A percentile compares a stretch with the other conserved stretches of the same genome.
Evolutionary conservation across 78 protist species (phyloP).

Genomic region (Dictyostelium capitatum): DNA sequence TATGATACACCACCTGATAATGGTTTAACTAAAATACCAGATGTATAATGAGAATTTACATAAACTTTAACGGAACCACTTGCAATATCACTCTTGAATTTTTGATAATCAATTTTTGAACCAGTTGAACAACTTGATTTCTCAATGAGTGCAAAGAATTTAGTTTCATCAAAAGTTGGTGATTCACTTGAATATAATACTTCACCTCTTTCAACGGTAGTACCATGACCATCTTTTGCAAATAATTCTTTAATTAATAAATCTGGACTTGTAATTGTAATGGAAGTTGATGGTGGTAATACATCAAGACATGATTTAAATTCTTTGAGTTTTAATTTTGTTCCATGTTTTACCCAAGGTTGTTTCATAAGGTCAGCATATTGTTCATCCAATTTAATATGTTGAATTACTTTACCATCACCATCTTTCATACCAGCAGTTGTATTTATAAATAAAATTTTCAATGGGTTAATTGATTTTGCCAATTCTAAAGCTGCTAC

Average conservation of each 20-base stretch:
- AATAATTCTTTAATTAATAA: conserved; percentile 43
- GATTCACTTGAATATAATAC: conserved; percentile 4
- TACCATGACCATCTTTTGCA: conserved; percentile 57
- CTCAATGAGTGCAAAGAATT: background rate
- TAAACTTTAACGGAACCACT: conserved; percentile 8
- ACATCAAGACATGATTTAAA: conserved; percentile 56
- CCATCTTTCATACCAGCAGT: conserved; percentile 83
- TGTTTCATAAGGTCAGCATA: conserved; percentile 81
- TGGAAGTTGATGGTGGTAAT: conserved; percentile 66
- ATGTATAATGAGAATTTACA: conserved; percentile 31
- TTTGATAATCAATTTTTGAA: background rate
- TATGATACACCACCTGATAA: background rate
- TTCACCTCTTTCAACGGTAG: conserved; percentile 73
- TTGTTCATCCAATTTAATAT: conserved; percentile 65
- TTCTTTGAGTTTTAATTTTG: conserved; percentile 79
- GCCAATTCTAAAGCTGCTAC: conserved; percentile 84
- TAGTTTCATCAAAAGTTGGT: background rate
- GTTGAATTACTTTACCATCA: conserved; percentile 73
- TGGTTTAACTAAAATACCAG: conserved; percentile 19
- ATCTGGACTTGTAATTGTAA: conserved; percentile 73
- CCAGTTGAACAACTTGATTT: background rate
- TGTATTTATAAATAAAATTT: conserved; percentile 72
- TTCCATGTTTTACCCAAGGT: conserved; percentile 87
- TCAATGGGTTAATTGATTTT: conserved; percentile 74
- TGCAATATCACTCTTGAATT: conserved; percentile 3